phyloP scores from a whole-genome alignment of 2,329 filamentous ascomycete species.

The Allantophomopsis cytisporea region DNA sequence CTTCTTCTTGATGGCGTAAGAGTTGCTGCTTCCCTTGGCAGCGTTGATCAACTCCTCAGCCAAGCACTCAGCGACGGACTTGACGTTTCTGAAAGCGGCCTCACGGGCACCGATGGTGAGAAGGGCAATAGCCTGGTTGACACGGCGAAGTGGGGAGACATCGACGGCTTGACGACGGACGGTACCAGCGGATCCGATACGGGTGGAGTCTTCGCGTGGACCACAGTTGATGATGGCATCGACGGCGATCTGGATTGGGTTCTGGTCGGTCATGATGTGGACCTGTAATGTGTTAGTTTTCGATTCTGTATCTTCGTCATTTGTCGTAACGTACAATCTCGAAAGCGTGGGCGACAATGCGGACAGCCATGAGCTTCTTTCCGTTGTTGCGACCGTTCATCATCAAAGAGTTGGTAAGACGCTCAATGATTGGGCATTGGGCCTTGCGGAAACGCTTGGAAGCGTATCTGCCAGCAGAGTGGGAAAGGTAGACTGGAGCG shows the following conservation, averaged over 20 bases:
- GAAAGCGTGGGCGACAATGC: conserved; percentile 97
- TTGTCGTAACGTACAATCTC: conserved; percentile 72
- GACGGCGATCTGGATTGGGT: conserved; percentile 98
- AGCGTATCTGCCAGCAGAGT: conserved; percentile 97
- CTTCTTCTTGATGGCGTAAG: conserved; percentile 99
- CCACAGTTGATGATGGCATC: conserved; percentile 99
- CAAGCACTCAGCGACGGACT: conserved; percentile 98
- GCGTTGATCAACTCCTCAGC: conserved; percentile 99
- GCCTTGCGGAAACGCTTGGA: conserved; percentile 99
- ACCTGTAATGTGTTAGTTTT: conserved; percentile 43
- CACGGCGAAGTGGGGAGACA: conserved; percentile 97
- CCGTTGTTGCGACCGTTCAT: conserved; percentile 99
- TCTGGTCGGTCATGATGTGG: conserved; percentile 99
- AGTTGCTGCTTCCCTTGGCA: conserved; percentile 99
- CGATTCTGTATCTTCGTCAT: conserved; percentile 3
- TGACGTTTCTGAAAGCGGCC: conserved; percentile 99
- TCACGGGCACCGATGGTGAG: conserved; percentile 98
- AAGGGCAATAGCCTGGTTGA: conserved; percentile 99
- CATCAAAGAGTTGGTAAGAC: conserved; percentile 99
- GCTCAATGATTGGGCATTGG: conserved; percentile 99
- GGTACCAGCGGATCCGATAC: conserved; percentile 98
- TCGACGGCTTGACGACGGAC: conserved; percentile 99
- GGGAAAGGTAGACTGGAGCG: conserved; percentile 95
- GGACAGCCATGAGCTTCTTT: conserved; percentile 99
- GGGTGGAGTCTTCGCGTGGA: conserved; percentile 98